Evolutionary conservation across 2,329 filamentous ascomycete genomes (phyloP).

Genomic region (Ilyonectria sp.): DNA sequence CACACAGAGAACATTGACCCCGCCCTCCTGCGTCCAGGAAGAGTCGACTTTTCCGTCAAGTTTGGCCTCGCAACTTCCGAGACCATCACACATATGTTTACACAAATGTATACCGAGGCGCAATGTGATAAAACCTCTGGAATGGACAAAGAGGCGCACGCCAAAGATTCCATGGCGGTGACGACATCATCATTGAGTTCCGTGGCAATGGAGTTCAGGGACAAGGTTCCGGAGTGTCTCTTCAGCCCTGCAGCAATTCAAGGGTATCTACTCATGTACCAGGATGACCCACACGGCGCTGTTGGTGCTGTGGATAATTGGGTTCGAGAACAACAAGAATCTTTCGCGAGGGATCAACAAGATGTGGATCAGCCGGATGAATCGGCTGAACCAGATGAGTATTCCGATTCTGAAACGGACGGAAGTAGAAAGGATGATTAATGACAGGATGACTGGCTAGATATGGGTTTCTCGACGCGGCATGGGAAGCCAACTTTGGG

Average conservation of each 20-base stretch:
- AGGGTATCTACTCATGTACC: conserved; percentile 35
- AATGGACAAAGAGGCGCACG: neutral
- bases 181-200: neutral
- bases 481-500: neutral
- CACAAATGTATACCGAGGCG: conserved; percentile 27
- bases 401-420: neutral
- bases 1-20: conserved; percentile 42
- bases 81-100: conserved; percentile 19
- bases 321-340: conserved; percentile 27
- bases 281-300: conserved; percentile 30
- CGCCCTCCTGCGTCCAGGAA: conserved; percentile 22
- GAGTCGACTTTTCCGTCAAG: conserved; percentile 30
- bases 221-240: conserved; percentile 24
- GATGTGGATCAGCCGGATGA: neutral
- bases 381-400: neutral
- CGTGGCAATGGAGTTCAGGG: conserved; percentile 27
- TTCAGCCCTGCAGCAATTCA: conserved; percentile 41
- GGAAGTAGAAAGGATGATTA: neutral
- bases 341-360: neutral
- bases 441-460: neutral
- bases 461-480: neutral
- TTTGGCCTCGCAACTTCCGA: conserved; percentile 32
- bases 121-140: neutral
- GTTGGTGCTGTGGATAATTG: conserved; percentile 18
- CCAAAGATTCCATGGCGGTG: neutral